A percentile compares a stretch with the other conserved stretches of the same genome.
phyloP scores from a whole-genome alignment of 1,284 basidiomycete genomes.

The Apiotrichum gracile region DNA sequence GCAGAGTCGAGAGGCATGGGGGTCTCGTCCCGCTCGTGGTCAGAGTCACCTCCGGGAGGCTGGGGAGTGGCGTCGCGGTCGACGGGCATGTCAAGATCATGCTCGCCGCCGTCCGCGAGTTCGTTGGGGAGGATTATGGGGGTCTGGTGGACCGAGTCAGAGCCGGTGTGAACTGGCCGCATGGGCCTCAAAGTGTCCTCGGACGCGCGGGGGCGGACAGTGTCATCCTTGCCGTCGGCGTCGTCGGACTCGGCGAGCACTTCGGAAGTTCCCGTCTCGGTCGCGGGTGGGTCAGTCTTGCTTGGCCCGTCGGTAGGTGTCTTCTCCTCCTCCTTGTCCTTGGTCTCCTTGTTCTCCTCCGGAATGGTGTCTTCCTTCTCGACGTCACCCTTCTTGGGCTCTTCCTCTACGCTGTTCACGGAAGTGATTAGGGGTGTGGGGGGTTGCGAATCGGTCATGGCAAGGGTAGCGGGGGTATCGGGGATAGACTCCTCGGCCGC shows the following conservation, averaged over 20 bases:
- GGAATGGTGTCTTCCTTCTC: too few relatives aligned
- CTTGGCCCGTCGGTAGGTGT: neutral
- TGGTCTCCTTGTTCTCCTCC: neutral
- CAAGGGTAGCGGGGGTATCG: too few relatives aligned
- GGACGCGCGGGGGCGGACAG: neutral
- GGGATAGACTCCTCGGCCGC: neutral
- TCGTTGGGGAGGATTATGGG: neutral
- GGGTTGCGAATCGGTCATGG: neutral
- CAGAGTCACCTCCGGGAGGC: neutral
- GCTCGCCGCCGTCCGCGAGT: too few relatives aligned
- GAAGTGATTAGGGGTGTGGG: neutral
- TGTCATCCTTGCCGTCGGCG: neutral
- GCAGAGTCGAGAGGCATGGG: neutral
- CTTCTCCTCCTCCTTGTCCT: neutral
- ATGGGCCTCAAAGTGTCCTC: neutral
- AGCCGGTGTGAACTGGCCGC: neutral
- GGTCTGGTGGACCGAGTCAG: neutral
- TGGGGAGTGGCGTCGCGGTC: conserved; percentile 2
- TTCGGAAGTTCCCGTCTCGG: neutral
- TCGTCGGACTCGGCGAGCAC: neutral
- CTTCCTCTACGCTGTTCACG: neutral
- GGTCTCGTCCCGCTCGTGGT: neutral
- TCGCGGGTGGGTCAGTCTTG: neutral
- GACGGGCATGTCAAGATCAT: too few relatives aligned
- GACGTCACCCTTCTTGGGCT: too few relatives aligned